Conservation (phyloP, 1,284 basidiomycete species). For the Tausonia pullulans region DNA sequence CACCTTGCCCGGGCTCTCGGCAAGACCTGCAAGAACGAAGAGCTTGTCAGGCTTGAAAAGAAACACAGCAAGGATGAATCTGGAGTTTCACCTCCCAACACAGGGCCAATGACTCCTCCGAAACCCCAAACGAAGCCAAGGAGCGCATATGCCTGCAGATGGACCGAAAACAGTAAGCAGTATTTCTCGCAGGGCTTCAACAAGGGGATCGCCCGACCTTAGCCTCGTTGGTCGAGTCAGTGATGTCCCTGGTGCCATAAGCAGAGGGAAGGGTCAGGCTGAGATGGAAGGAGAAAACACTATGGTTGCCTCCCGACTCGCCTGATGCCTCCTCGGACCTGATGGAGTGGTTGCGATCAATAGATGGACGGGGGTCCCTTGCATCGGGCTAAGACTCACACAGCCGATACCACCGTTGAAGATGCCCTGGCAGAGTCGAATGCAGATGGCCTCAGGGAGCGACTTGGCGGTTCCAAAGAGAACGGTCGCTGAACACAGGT, state of each 20-base stretch:
- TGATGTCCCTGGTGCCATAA: slow-evolving; percentile 1
- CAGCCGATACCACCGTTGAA: slow-evolving; percentile 78
- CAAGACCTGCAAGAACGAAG: slow-evolving; percentile 43
- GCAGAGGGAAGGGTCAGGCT: slow-evolving; percentile 1
- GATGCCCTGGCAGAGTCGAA: slow-evolving; percentile 85
- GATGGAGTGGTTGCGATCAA: no score
- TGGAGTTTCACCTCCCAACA: no score
- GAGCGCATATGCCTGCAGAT: slow-evolving; percentile 63
- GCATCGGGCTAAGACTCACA: no score
- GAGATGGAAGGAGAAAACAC: no score
- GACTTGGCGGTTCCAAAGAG: slow-evolving; percentile 77
- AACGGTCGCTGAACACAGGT: slow-evolving; percentile 37
- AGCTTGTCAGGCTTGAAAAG: background rate
- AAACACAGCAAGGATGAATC: background rate
- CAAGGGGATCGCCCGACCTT: slow-evolving; percentile 29
- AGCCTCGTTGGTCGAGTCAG: slow-evolving; percentile 61
- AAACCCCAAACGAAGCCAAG: slow-evolving; percentile 94
- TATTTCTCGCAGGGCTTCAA: no score
- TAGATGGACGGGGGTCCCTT: no score
- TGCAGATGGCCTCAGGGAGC: slow-evolving; percentile 69
- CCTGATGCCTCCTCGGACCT: no score
- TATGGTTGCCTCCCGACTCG: no score
- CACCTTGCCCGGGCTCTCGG: slow-evolving; percentile 61
- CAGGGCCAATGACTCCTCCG: slow-evolving; percentile 46
- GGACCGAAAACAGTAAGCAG: no score